phyloP scores from a whole-genome alignment of 176 grass and related monocot genomes.

The Musa schizocarpa region DNA sequence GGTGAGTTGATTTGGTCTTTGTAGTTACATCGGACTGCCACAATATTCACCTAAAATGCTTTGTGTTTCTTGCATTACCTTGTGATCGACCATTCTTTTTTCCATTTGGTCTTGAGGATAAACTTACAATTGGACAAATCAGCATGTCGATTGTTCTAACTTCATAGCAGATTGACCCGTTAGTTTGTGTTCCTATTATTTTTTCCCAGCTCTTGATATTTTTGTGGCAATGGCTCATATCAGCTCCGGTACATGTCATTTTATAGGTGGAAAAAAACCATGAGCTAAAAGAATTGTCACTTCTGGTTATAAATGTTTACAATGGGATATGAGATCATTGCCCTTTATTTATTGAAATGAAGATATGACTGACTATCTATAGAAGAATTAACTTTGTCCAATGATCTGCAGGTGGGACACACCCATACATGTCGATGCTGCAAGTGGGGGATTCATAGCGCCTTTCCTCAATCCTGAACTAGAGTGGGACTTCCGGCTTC shows the following conservation, averaged over 20 bases:
- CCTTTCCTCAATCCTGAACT: slow-evolving; percentile 72
- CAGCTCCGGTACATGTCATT: too few relatives aligned
- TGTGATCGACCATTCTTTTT: too few relatives aligned
- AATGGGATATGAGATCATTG: background rate
- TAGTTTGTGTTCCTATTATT: too few relatives aligned
- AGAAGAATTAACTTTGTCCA: background rate
- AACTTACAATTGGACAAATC: too few relatives aligned
- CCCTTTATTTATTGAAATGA: background rate
- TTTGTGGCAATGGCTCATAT: too few relatives aligned
- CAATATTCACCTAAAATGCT: background rate
- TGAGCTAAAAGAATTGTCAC: background rate
- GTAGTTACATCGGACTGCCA: background rate
- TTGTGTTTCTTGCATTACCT: too few relatives aligned
- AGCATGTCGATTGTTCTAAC: too few relatives aligned
- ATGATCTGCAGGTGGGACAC: slow-evolving; percentile 45
- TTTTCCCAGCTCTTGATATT: too few relatives aligned
- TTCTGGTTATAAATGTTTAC: background rate
- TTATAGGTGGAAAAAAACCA: too few relatives aligned
- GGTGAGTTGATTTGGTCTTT: slow-evolving; percentile 19
- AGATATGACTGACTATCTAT: background rate
- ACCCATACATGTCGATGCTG: slow-evolving; percentile 82
- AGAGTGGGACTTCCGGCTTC: slow-evolving; percentile 89
- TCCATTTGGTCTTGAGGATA: too few relatives aligned
- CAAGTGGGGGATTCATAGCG: slow-evolving; percentile 83
- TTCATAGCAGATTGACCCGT: too few relatives aligned